Evolutionary conservation across 1,284 basidiomycete species (phyloP).

Genomic region (Testicularia cyperi): DNA sequence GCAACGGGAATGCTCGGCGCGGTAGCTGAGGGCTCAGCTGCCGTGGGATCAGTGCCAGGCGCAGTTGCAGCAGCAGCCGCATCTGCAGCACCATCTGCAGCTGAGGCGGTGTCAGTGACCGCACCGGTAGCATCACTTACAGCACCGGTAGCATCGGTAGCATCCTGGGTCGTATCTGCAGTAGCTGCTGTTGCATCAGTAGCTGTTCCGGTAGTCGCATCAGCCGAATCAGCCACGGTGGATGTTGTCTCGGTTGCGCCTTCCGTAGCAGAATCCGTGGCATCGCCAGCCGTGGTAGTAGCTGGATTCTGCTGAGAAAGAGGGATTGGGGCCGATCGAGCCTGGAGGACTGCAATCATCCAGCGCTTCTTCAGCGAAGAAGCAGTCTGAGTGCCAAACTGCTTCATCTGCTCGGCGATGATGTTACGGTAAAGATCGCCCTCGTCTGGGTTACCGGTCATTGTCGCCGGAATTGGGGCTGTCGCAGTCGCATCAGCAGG

Average conservation of each 20-base stretch:
- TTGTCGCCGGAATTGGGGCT: neutral
- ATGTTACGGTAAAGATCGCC: conserved; percentile 9
- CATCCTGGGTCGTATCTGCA: conserved; percentile 16
- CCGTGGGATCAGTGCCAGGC: conserved; percentile 8
- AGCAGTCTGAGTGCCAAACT: conserved; percentile 9
- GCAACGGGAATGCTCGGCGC: too few species aligned
- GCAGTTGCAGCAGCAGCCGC: conserved; percentile 1
- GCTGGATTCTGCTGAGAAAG: too few species aligned
- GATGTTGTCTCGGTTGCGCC: too few species aligned
- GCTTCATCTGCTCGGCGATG: conserved; percentile 17
- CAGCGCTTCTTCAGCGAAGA: too few species aligned
- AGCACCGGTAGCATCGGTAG: neutral
- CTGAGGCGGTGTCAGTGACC: conserved; percentile 6
- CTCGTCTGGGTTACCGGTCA: conserved; percentile 5
- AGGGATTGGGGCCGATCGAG: too few species aligned
- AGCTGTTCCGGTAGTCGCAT: neutral
- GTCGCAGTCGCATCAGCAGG: neutral
- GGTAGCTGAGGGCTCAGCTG: conserved; percentile 4
- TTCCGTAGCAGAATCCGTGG: too few species aligned
- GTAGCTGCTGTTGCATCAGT: conserved; percentile 7
- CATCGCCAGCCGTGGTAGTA: too few species aligned
- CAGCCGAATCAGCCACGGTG: too few species aligned
- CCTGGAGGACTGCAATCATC: too few species aligned
- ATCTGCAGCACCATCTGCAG: conserved; percentile 1
- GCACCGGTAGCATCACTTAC: neutral